Conservation (phyloP, 768 basidiomycete species). For the Rubroboletus satanas region DNA sequence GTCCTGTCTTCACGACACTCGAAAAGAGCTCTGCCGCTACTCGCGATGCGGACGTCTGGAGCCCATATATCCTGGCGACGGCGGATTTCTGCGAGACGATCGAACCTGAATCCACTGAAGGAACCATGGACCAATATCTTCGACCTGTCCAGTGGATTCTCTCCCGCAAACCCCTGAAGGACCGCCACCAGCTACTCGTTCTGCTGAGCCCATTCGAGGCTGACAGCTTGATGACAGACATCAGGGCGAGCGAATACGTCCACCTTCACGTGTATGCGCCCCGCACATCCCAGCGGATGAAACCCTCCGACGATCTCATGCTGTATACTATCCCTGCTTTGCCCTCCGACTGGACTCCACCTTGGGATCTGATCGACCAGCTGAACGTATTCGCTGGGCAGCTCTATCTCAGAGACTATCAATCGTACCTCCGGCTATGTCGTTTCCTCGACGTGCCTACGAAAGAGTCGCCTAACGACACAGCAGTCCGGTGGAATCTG, state of each 20-base stretch:
- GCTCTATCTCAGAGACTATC: slow-evolving; percentile 13
- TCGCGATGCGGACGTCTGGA: slow-evolving; percentile 20
- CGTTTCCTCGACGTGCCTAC: slow-evolving; percentile 17
- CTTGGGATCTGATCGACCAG: slow-evolving; percentile 6
- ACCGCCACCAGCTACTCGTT: not conserved
- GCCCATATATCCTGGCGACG: slow-evolving; percentile 5
- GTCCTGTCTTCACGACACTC: slow-evolving; percentile 10
- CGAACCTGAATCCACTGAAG: not conserved
- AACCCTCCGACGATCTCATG: slow-evolving; percentile 32
- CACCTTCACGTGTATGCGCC: slow-evolving; percentile 41
- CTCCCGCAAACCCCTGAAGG: not conserved
- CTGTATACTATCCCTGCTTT: slow-evolving; percentile 8
- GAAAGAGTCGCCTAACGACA: not conserved
- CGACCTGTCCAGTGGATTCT: slow-evolving; percentile 26
- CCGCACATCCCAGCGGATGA: slow-evolving; percentile 32
- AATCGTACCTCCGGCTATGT: slow-evolving; percentile 21
- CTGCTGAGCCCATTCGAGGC: slow-evolving; percentile 30
- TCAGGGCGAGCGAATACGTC: slow-evolving; percentile 31
- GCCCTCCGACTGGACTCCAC: not conserved
- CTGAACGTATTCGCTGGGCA: slow-evolving; percentile 5
- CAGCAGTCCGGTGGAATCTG: not conserved
- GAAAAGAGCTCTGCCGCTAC: not conserved
- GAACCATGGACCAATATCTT: slow-evolving; percentile 10
- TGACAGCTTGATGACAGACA: slow-evolving; percentile 35
- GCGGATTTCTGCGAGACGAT: slow-evolving; percentile 11